Evolutionary conservation across 2,329 filamentous ascomycete species (phyloP).

Genomic region (Beauveria brongniartii): DNA sequence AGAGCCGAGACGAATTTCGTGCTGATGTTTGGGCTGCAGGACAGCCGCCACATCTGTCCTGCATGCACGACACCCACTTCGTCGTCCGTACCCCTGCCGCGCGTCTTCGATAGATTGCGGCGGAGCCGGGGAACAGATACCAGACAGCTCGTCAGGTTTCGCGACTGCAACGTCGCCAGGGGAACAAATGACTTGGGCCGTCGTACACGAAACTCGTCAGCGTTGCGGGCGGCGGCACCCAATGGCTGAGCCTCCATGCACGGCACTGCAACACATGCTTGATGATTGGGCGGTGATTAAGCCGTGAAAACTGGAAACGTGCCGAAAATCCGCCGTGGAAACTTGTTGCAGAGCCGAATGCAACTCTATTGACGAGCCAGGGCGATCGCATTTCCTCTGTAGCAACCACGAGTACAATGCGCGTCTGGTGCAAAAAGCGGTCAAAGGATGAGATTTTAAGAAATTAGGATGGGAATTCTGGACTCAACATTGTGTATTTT

Average conservation of each 20-base stretch:
- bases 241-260: neutral
- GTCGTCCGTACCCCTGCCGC: neutral
- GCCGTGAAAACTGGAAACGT: neutral
- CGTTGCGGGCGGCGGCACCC: neutral
- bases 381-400: too few species aligned
- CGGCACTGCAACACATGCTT: neutral
- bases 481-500: too few species aligned
- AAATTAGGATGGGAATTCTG: too few species aligned
- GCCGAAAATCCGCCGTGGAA: neutral
- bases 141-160: neutral
- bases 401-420: too few species aligned
- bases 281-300: neutral
- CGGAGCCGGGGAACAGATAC: neutral
- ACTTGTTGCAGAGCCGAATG: neutral
- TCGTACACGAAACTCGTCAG: neutral
- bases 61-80: neutral
- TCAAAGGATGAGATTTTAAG: too few species aligned
- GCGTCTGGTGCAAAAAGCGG: too few species aligned
- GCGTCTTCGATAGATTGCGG: neutral
- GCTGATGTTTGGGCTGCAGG: neutral
- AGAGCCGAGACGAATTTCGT: neutral
- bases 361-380: neutral
- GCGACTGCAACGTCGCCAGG: neutral
- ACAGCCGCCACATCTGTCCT: neutral
- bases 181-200: neutral